Evolutionary conservation across 163 green algal species (phyloP).

Genomic region (Scenedesmus sp.): DNA sequence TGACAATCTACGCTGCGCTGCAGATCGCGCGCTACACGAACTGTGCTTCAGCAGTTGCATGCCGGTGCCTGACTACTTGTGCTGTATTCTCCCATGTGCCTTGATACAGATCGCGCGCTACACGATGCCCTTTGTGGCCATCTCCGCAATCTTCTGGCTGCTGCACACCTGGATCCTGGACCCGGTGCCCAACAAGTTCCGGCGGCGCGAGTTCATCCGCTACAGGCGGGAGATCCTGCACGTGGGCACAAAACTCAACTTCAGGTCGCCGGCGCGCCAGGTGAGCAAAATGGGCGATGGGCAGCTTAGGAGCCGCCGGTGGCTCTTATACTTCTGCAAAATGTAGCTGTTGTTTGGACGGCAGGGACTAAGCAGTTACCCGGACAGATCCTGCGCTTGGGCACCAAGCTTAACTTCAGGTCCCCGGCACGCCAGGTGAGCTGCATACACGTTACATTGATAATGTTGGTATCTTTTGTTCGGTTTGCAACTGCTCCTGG

Average conservation of each 20-base stretch:
- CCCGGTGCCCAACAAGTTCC: constrained; percentile 69
- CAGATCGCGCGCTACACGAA: background rate
- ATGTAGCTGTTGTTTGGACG: no score
- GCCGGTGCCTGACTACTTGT: no score
- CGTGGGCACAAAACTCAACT: constrained; percentile 73
- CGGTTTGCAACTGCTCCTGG: no score
- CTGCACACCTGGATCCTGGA: constrained; percentile 74
- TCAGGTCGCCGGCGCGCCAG: constrained; percentile 65
- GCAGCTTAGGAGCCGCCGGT: no score
- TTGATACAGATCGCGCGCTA: constrained; percentile 63
- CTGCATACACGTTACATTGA: no score
- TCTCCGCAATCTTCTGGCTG: constrained; percentile 71
- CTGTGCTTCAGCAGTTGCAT: no score
- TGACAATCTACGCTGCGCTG: background rate
- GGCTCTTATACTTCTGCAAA: no score
- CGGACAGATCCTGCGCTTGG: constrained; percentile 66
- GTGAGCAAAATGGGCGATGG: constrained; percentile 29
- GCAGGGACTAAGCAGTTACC: no score
- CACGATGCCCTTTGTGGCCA: constrained; percentile 73
- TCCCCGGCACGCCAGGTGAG: constrained; percentile 67
- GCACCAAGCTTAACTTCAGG: constrained; percentile 71
- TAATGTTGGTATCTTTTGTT: no score
- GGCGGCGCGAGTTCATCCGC: constrained; percentile 49
- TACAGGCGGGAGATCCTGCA: constrained; percentile 70
- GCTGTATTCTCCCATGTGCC: background rate